Percentiles rank a stretch among this genome's conserved stretches.
These are phyloP conservation scores for Podospora comata DNA, from an alignment of 495 filamentous ascomycete species.

Conservation along the genomic window DNA sequence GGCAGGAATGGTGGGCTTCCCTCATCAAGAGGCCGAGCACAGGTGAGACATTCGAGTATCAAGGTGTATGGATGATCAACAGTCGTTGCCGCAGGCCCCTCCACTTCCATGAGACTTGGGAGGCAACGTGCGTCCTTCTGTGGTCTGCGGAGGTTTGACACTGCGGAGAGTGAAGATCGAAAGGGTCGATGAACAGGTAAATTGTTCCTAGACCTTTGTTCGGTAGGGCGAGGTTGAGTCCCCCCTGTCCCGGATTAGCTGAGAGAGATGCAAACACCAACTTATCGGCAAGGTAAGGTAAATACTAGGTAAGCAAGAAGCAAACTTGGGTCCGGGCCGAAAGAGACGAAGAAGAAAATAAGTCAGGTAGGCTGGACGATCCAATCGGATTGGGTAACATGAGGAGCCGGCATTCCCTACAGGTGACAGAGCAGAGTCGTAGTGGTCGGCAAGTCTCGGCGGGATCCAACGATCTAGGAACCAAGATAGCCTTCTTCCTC, in stretches of 20 bases:
- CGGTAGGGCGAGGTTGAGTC: background rate
- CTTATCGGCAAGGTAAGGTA: background rate
- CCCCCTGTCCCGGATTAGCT: background rate
- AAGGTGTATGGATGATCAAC: background rate
- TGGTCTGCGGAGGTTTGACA: background rate
- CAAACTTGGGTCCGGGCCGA: background rate
- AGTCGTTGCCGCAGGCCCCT: background rate
- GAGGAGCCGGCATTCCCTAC: background rate
- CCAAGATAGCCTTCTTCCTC: background rate
- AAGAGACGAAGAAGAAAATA: background rate
- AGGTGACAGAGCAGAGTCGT: background rate
- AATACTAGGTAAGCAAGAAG: background rate
- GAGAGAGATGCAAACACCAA: background rate
- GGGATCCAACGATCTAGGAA: conserved; percentile 1
- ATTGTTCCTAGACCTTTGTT: conserved; percentile 2
- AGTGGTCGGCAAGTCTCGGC: background rate
- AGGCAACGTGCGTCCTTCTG: background rate
- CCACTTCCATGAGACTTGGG: background rate
- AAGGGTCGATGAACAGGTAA: background rate
- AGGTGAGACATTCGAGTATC: background rate
- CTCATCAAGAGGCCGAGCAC: background rate
- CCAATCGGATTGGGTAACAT: background rate
- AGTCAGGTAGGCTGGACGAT: too few relatives aligned
- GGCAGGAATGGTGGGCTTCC: conserved; percentile 14
- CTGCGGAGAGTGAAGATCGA: background rate